Conservation (phyloP, 441 rosid species). For the Breynia disticha region DNA sequence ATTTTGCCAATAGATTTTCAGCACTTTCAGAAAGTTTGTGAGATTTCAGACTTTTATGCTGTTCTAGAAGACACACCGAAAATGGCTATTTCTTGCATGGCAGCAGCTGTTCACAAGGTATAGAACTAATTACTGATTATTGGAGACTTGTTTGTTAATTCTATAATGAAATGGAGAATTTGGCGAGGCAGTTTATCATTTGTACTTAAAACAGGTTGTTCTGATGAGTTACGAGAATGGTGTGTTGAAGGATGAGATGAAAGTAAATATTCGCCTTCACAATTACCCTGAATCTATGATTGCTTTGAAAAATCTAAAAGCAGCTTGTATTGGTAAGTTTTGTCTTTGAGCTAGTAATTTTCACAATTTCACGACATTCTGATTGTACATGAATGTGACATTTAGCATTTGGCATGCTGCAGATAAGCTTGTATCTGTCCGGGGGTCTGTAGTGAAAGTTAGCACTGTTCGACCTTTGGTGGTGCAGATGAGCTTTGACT, state of each 20-base stretch:
- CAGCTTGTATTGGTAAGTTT: conserved; percentile 81
- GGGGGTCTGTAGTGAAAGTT: conserved; percentile 82
- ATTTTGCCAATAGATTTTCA: conserved; percentile 63
- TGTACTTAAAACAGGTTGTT: conserved; percentile 36
- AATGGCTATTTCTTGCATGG: conserved; percentile 67
- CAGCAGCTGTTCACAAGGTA: conserved; percentile 90
- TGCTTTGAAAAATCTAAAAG: conserved; percentile 80
- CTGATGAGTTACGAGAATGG: conserved; percentile 28
- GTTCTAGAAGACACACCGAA: conserved; percentile 64
- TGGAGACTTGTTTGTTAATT: not conserved
- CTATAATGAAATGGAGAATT: too few species aligned
- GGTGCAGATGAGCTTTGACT: conserved; percentile 63
- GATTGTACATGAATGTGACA: conserved; percentile 1
- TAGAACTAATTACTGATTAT: not conserved
- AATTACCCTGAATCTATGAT: conserved; percentile 75
- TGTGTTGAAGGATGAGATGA: conserved; percentile 38
- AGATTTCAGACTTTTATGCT: conserved; percentile 44
- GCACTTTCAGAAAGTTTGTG: conserved; percentile 51
- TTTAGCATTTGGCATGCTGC: conserved; percentile 9
- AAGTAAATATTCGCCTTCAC: conserved; percentile 65
- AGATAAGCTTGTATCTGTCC: conserved; percentile 93
- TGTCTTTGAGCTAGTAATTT: conserved; percentile 5
- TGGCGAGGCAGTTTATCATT: conserved; percentile 5
- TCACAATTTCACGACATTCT: not conserved
- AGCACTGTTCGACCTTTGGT: conserved; percentile 93